These are phyloP conservation scores for Escovopsis sp. DNA, from an alignment of 2,329 filamentous ascomycete species.

Conservation along the genomic window DNA sequence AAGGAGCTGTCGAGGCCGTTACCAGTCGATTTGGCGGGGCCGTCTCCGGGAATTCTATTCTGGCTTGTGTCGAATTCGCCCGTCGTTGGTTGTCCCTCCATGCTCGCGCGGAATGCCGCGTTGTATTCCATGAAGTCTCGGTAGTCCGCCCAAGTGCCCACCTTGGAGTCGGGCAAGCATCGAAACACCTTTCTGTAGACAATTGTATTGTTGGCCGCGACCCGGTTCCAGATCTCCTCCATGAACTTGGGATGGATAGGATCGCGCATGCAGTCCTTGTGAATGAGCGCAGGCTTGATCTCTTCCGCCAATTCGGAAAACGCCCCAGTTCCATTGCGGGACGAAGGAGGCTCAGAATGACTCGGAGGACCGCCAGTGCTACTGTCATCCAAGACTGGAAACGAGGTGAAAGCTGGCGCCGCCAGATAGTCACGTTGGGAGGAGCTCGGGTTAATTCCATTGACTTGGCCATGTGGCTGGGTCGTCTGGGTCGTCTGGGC, in stretches of 20 bases:
- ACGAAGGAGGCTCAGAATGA: constrained; percentile 34
- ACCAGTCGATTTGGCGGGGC: constrained; percentile 21
- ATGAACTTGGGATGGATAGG: constrained; percentile 72
- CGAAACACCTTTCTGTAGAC: constrained; percentile 88
- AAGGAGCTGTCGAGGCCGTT: constrained; percentile 20
- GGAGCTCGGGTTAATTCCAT: constrained; percentile 37
- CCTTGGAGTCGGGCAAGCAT: constrained; percentile 93
- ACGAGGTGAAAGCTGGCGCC: constrained; percentile 52
- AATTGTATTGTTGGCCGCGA: constrained; percentile 90
- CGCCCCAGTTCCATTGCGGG: constrained; percentile 28
- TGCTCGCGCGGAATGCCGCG: constrained; percentile 58
- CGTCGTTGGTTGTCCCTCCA: constrained; percentile 37
- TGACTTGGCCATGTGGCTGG: too few species aligned
- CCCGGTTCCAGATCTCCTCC: constrained; percentile 72
- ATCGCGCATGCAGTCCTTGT: constrained; percentile 89
- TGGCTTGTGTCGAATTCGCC: constrained; percentile 30
- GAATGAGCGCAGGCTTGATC: constrained; percentile 57
- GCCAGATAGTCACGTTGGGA: constrained; percentile 53
- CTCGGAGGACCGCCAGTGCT: constrained; percentile 66
- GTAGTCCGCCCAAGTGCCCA: constrained; percentile 86
- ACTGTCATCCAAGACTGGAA: constrained; percentile 54
- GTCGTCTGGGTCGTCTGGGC: constrained; percentile 25
- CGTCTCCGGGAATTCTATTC: constrained; percentile 20
- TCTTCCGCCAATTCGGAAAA: constrained; percentile 47
- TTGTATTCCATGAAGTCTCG: constrained; percentile 68